Percentiles rank a stretch among this genome's conserved stretches.
Conservation (phyloP, 1,284 basidiomycete genomes). For the Leccinum cinnamomeum region DNA sequence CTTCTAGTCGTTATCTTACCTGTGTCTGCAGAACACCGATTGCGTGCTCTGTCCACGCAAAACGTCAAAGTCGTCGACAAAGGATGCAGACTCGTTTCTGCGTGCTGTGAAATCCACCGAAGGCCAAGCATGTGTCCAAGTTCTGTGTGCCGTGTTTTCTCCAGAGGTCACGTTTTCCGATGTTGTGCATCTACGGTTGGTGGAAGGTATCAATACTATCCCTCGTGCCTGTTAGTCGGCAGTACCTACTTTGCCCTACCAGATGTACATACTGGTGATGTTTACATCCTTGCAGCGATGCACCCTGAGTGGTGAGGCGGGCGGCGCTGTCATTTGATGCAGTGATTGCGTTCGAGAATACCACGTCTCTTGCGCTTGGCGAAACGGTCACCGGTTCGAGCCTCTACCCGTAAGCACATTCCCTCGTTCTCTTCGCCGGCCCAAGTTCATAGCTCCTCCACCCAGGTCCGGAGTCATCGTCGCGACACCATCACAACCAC, state of each 20-base stretch:
- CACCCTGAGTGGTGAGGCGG: conserved; percentile 60
- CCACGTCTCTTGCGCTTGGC: conserved; percentile 92
- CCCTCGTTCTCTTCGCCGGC: not conserved
- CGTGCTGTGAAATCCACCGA: conserved; percentile 93
- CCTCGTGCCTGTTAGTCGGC: conserved; percentile 62
- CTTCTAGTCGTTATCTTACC: conserved; percentile 9
- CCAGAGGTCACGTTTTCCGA: conserved; percentile 84
- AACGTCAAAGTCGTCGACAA: conserved; percentile 51
- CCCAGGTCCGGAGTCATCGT: conserved; percentile 71
- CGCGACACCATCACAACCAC: conserved; percentile 65
- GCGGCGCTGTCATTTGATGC: conserved; percentile 85
- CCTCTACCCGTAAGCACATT: conserved; percentile 66
- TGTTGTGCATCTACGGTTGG: conserved; percentile 64
- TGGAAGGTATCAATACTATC: conserved; percentile 86
- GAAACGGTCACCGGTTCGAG: conserved; percentile 79
- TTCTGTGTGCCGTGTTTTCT: conserved; percentile 86
- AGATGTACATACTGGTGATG: not conserved
- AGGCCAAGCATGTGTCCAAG: conserved; percentile 82
- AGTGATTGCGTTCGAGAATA: conserved; percentile 78
- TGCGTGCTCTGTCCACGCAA: conserved; percentile 75
- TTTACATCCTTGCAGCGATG: conserved; percentile 45
- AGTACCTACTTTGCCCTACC: conserved; percentile 40
- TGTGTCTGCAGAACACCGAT: conserved; percentile 54
- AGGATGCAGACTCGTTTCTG: conserved; percentile 65
- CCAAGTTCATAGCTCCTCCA: conserved; percentile 27